phyloP scores from a whole-genome alignment of 2,329 filamentous ascomycete species.

The Fusarium euwallaceae region DNA sequence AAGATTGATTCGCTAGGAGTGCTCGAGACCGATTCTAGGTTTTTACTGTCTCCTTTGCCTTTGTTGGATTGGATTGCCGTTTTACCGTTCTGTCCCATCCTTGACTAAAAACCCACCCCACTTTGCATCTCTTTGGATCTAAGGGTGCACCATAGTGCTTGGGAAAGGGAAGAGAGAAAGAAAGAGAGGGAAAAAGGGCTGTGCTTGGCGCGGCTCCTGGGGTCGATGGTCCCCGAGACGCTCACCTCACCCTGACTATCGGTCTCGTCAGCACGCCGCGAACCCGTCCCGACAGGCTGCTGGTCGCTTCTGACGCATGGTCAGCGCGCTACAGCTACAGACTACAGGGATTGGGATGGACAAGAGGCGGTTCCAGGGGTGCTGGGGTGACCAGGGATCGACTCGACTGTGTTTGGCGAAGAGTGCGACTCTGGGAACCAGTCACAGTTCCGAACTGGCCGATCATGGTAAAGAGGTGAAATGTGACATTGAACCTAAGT shows the following conservation, averaged over 20 bases:
- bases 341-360: conserved; percentile 18
- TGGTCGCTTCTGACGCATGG: conserved; percentile 34
- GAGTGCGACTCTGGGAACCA: conserved; percentile 6
- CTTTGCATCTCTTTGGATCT: conserved; percentile 37
- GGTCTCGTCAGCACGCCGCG: conserved; percentile 36
- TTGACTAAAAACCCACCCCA: conserved; percentile 26
- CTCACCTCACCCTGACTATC: conserved; percentile 37
- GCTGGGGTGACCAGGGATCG: neutral
- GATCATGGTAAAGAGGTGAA: conserved; percentile 3
- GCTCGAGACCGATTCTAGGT: conserved; percentile 15
- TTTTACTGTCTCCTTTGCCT: conserved; percentile 1
- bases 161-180: neutral
- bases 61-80: conserved; percentile 11
- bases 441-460: neutral
- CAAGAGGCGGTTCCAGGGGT: conserved; percentile 5
- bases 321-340: conserved; percentile 34
- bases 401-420: conserved; percentile 11
- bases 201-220: conserved; percentile 37
- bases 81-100: conserved; percentile 11
- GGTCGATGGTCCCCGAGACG: conserved; percentile 16
- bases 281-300: conserved; percentile 22
- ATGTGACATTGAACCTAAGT: conserved; percentile 4
- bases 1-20: conserved; percentile 11
- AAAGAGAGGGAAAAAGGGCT: conserved; percentile 12
- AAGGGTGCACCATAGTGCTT: conserved; percentile 31